These are phyloP conservation scores for Hypomontagnella monticulosa DNA, from an alignment of 495 filamentous ascomycete species.

Conservation along the genomic window DNA sequence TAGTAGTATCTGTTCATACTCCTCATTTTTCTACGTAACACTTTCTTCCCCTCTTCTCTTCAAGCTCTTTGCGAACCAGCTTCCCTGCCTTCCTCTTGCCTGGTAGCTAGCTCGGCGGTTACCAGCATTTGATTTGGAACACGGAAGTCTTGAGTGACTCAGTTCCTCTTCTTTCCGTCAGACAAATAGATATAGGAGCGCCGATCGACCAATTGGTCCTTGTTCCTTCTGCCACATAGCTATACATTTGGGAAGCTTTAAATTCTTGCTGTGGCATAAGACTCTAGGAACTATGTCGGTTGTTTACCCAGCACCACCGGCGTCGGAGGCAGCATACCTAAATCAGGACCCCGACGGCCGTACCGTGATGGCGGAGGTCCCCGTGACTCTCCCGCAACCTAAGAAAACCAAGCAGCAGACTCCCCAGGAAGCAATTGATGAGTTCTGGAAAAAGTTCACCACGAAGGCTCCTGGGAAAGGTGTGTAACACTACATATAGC, in stretches of 20 bases:
- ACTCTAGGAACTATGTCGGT: conserved; percentile 28
- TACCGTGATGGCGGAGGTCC: conserved; percentile 39
- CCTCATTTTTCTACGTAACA: not conserved
- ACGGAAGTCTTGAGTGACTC: not conserved
- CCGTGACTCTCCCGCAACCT: conserved; percentile 21
- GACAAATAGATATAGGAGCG: not conserved
- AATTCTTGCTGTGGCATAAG: not conserved
- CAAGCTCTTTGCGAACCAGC: conserved; percentile 1
- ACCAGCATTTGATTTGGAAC: no score
- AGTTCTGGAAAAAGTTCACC: conserved; percentile 83
- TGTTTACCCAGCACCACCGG: conserved; percentile 5
- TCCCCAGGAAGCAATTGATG: conserved; percentile 76
- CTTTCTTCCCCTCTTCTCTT: not conserved
- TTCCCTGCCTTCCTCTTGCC: not conserved
- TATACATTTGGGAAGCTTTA: not conserved
- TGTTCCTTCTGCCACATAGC: not conserved
- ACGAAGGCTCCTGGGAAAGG: conserved; percentile 68
- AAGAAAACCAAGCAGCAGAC: conserved; percentile 55
- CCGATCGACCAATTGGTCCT: not conserved
- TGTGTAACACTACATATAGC: conserved; percentile 26
- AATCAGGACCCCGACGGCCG: conserved; percentile 28
- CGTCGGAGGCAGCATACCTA: conserved; percentile 33
- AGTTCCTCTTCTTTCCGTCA: not conserved
- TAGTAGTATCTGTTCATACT: conserved; percentile 6
- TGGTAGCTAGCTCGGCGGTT: no score